These are phyloP conservation scores for Vitis hybrid DNA, from an alignment of 177 flowering plant species.

Conservation along the genomic window DNA sequence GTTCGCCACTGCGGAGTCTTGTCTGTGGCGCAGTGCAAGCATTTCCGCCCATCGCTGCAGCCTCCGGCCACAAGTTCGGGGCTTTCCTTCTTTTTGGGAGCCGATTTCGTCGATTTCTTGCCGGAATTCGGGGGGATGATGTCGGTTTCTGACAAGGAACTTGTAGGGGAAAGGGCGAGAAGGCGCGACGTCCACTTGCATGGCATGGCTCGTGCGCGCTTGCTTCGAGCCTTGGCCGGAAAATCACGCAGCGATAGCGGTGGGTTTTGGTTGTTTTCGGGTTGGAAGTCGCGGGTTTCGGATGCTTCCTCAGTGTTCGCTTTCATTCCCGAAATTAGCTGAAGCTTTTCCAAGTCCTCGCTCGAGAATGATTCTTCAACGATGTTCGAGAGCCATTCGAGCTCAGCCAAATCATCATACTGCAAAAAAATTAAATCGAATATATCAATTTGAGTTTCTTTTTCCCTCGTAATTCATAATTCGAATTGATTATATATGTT, in stretches of 20 bases:
- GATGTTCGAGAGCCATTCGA: constrained; percentile 69
- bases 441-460: not conserved
- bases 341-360: constrained; percentile 58
- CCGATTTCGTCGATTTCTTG: constrained; percentile 22
- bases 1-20: constrained; percentile 82
- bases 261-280: constrained; percentile 18
- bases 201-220: constrained; percentile 66
- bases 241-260: constrained; percentile 18
- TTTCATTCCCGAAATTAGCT: constrained; percentile 42
- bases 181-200: constrained; percentile 67
- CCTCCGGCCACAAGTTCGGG: not conserved
- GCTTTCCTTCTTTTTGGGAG: constrained; percentile 16
- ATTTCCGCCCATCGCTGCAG: constrained; percentile 42
- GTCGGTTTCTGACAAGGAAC: constrained; percentile 28
- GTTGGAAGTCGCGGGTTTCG: constrained; percentile 24
- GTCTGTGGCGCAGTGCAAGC: constrained; percentile 68
- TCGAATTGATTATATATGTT: not conserved
- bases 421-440: constrained; percentile 13
- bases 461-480: too few relatives aligned
- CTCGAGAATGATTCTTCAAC: constrained; percentile 70
- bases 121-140: constrained; percentile 6
- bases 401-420: constrained; percentile 65
- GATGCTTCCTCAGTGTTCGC: constrained; percentile 32
- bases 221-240: constrained; percentile 69
- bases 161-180: constrained; percentile 29